phyloP scores from a whole-genome alignment of 805 yeast species.

The Clavispora asparagi region DNA sequence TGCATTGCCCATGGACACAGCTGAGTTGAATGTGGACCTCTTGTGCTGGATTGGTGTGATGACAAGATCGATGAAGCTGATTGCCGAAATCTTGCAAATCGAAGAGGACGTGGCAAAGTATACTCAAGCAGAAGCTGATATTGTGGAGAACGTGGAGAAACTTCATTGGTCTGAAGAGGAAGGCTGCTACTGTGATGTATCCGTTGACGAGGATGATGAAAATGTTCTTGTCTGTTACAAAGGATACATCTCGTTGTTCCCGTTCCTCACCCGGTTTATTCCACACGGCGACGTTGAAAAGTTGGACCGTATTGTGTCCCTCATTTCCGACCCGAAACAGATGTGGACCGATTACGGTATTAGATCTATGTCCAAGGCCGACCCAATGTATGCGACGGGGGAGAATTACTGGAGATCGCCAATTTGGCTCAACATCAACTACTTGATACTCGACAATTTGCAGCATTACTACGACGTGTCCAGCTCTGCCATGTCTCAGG shows the following conservation, averaged over 20 bases:
- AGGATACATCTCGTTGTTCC: slow-evolving; percentile 85
- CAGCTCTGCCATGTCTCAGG: slow-evolving; percentile 23
- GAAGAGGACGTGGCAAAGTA: slow-evolving; percentile 56
- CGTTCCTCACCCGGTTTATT: slow-evolving; percentile 70
- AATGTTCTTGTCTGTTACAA: slow-evolving; percentile 70
- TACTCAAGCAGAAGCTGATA: slow-evolving; percentile 46
- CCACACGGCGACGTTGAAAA: slow-evolving; percentile 39
- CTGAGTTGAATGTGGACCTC: slow-evolving; percentile 87
- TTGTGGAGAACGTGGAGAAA: slow-evolving; percentile 59
- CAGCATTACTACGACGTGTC: slow-evolving; percentile 43
- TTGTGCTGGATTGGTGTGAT: slow-evolving; percentile 91
- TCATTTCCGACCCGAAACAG: slow-evolving; percentile 63
- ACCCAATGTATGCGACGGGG: slow-evolving; percentile 60
- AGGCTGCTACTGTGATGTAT: slow-evolving; percentile 73
- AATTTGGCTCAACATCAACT: slow-evolving; percentile 89
- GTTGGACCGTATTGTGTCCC: slow-evolving; percentile 47
- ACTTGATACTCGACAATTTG: slow-evolving; percentile 68
- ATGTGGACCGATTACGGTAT: slow-evolving; percentile 78
- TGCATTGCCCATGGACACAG: slow-evolving; percentile 70
- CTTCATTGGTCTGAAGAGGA: slow-evolving; percentile 76
- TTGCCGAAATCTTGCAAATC: slow-evolving; percentile 60
- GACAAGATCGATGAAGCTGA: slow-evolving; percentile 73
- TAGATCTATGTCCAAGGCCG: slow-evolving; percentile 69
- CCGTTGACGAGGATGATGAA: slow-evolving; percentile 69
- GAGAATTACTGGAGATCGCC: slow-evolving; percentile 97